Evolutionary conservation across 108 stramenopile species (phyloP), one percentile per base, ranked within the genome.

Genomic region (Cyclotella kingstonii): DNA sequence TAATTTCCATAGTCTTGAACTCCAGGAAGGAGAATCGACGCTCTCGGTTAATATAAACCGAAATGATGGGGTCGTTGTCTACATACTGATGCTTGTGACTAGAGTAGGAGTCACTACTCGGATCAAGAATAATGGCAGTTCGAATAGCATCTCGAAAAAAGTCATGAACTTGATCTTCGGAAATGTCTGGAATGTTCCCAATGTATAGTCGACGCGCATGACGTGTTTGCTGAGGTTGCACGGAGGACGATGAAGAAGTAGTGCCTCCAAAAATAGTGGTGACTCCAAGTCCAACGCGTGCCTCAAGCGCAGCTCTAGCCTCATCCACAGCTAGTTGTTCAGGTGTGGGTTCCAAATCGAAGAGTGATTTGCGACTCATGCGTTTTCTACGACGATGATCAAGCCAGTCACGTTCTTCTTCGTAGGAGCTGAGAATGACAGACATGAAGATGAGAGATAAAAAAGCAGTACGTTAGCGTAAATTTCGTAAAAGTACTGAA

Each of bases 141-240:
- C 85, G 70, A 65, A 98, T 85, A 40, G 94, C 89, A 25, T 81
- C 60, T 30, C 89, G 66, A 60, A 98, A 98, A 60, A 91, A 96
- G 42, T 54, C 67, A 29, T 87, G 80, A 25, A 99, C 51, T 12
- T 96, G 86, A 25, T 78, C 54, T 65, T 99, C 97, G 18, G 63
- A 71, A 9, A 88, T 66, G 63, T 83, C 73, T n/a, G 81, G 79
- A 36, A 97, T 65, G 66, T 95, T 81, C 18, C 98, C 98, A 47
- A 98, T 79, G 81, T 97, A 99, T 22, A 99, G 77, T 18, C 97
- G 79, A 7, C 98, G 77, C 10, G 97, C 97, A 64, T 97, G 97
- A 27, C 93, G 77, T 7, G 98, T 97, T 54, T 95, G 92, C 64
- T 95, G 94, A 0, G 89, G 78, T 25, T 81, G 83, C 14, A 62